Percentiles rank a stretch among this genome's conserved stretches.
These are phyloP conservation scores for Ophiocordyceps camponoti-rufipedis DNA, from an alignment of 2,329 filamentous ascomycete genomes.

Conservation along the genomic window DNA sequence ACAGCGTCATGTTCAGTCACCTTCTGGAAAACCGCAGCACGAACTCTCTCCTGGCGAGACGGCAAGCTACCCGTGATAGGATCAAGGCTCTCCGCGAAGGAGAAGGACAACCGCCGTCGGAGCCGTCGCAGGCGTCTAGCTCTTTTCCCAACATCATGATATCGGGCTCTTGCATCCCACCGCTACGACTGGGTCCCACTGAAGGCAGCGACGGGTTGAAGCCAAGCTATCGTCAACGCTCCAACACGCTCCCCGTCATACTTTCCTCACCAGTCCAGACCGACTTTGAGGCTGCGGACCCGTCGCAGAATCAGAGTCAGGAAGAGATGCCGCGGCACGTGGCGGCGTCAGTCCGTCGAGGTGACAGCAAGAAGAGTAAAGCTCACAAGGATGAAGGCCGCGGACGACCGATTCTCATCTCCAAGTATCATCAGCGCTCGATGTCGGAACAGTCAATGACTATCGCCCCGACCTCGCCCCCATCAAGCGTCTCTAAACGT, in stretches of 20 bases:
- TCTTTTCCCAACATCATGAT: neutral
- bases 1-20: slow-evolving; percentile 82
- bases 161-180: slow-evolving; percentile 21
- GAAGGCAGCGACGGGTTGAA: slow-evolving; percentile 2
- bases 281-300: slow-evolving; percentile 11
- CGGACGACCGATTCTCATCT: slow-evolving; percentile 4
- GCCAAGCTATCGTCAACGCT: slow-evolving; percentile 24
- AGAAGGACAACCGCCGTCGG: slow-evolving; percentile 9
- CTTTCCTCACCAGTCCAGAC: slow-evolving; percentile 23
- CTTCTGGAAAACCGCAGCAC: slow-evolving; percentile 35
- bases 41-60: slow-evolving; percentile 29
- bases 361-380: neutral
- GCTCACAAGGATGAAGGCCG: too few species aligned
- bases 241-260: slow-evolving; percentile 35
- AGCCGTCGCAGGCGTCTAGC: slow-evolving; percentile 18
- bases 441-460: neutral
- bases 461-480: neutral
- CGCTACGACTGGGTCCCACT: slow-evolving; percentile 12
- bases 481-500: neutral
- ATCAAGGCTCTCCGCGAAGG: slow-evolving; percentile 26
- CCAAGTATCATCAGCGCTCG: slow-evolving; percentile 4
- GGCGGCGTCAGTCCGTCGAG: slow-evolving; percentile 1
- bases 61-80: slow-evolving; percentile 40
- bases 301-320: neutral
- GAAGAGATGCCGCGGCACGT: neutral